phyloP scores from a whole-genome alignment of 2,329 filamentous ascomycete species.

The Aspergillus clavatus region DNA sequence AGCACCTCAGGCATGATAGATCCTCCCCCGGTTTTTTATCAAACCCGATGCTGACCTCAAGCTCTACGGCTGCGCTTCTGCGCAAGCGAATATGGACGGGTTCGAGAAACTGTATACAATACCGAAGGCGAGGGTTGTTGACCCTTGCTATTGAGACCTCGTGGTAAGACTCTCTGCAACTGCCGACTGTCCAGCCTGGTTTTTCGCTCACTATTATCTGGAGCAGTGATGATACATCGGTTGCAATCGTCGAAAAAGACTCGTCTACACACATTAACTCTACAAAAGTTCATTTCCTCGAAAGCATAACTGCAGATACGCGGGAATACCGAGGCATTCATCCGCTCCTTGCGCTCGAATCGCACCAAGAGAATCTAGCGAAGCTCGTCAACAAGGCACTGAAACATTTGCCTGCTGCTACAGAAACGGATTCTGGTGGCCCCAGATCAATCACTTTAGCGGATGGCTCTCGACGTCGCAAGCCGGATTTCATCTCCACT shows the following conservation, averaged over 20 bases:
- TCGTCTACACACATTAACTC: conserved; percentile 10
- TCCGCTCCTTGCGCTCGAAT: conserved; percentile 67
- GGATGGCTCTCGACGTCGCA: conserved; percentile 34
- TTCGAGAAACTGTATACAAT: conserved; percentile 3
- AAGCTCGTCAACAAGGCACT: conserved; percentile 63
- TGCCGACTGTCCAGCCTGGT: not conserved
- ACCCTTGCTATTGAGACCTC: conserved; percentile 47
- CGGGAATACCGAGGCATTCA: conserved; percentile 71
- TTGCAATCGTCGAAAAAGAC: conserved; percentile 68
- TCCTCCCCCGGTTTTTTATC: conserved; percentile 3
- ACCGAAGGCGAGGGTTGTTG: conserved; percentile 28
- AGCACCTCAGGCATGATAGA: no score
- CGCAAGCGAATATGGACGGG: conserved; percentile 15
- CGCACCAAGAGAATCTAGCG: conserved; percentile 68
- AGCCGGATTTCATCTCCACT: conserved; percentile 79
- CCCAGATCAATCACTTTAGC: conserved; percentile 13
- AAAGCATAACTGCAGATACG: conserved; percentile 77
- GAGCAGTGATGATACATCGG: conserved; percentile 79
- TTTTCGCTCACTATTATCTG: conserved; percentile 3
- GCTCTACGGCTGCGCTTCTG: conserved; percentile 13
- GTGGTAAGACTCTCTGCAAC: conserved; percentile 28
- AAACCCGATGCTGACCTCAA: conserved; percentile 24
- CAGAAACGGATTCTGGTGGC: conserved; percentile 7
- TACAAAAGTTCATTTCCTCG: conserved; percentile 68
- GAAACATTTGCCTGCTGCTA: conserved; percentile 45